Evolutionary conservation across 371 early-diverging fungal genomes (phyloP), one percentile per base, ranked within the genome.

Genomic region (Syncephalis plumigaleata): DNA sequence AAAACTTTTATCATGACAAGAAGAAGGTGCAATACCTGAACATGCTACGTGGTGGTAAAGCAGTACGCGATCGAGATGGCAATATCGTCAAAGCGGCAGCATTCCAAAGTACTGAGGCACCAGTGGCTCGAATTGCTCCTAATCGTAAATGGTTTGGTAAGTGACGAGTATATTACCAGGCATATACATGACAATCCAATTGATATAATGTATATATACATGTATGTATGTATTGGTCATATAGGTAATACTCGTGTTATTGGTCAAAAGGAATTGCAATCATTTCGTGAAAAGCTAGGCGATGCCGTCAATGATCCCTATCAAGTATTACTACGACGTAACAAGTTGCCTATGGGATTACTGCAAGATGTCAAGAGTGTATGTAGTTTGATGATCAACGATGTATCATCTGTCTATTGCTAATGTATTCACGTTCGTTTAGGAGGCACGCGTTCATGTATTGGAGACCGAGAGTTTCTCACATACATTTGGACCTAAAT

Each of bases 111-210:
- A 75, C 68, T 26, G 72, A 78, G 46, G 81, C 81, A 9, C 67
- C 77, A 23, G 79, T 82, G 8, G 84, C 84, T 18, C 75, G 93
- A 52, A 84, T 98, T 17, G 84, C 87, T 48, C 91, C 98, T 48
- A 82, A 92, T 63, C 74, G 98, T 63, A 79, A 85, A 56, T 98
- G 98, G 99, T 99, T 98, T 65, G 91, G 91, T 70, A 70, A 58
- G 71, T 59, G 40, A 20, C 13, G 13, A 7, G 20, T 22, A 13
- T 37, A n/a, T 37, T 37, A 13, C 38, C n/a, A n/a, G 13, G 13
- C n/a, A 37, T 37, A n/a, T n/a, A n/a, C n/a, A n/a, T n/a, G n/a
- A n/a, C n/a, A n/a, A n/a, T n/a, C n/a, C n/a, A n/a, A n/a, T n/a
- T n/a, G n/a, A n/a, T n/a, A n/a, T n/a, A n/a, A n/a, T n/a, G n/a